Evolutionary conservation across 192 early-diverging fungal species (phyloP), one percentile per base, ranked within the genome.

Genomic region (Backusella liffmaniae): DNA sequence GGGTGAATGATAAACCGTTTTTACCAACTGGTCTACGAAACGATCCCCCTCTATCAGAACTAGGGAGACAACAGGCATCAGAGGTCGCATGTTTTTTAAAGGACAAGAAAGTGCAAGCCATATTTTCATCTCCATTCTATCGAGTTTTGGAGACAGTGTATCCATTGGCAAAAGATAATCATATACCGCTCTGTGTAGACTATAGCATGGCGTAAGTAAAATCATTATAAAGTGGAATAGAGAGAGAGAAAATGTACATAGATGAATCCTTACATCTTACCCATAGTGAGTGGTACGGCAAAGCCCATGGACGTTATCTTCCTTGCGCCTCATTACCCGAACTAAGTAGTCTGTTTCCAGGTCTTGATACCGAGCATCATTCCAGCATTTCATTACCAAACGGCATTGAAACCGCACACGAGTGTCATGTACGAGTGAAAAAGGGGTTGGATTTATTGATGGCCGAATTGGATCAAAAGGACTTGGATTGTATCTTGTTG

Each of bases 71-170:
- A 42, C 80, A 81, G 71, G 76, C 80, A 36, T 21, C 67, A 39
- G 80, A 81, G 35, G 42, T 77, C 12, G 72, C 72, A 62, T 7
- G 30, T 8, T 74, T 23, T 35, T 73, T 80, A 4, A 73, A 73
- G 13, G 72, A 70, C 32, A 77, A 77, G 56, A 23, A 37, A 5
- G 74, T 77, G 12, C 16, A 77, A n/a, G 39, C 41, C 10, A 75
- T 81, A n/a, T 81, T 73, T 73, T 70, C 72, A 21, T 81, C 76
- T 18, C 76, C 80, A 35, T 81, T 81, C 66, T 81, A 81, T 67
- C 71, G 80, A 5, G 77, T 66, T 36, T 29, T 81, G 3, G 46
- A 81, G 34, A 70, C 76, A 23, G 68, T 76, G 8, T 53, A 74
- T 74, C 70, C 72, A 16, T 34, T 77, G 2, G 76, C 73, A 7